Conservation (phyloP, 257 asterid genomes). For the Solanum appendiculatum region DNA sequence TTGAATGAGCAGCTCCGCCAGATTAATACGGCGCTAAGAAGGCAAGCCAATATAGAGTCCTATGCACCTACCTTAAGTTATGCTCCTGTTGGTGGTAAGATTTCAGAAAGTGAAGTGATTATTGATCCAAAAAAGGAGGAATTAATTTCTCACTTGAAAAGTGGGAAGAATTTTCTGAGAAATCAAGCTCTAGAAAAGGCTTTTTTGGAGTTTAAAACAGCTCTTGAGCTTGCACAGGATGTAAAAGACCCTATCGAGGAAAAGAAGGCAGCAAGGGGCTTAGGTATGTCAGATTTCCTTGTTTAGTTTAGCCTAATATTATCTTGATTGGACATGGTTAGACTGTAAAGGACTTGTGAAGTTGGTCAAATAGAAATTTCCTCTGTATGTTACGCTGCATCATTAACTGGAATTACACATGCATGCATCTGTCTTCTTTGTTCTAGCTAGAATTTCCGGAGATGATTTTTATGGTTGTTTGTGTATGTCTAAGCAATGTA, state of each 20-base stretch:
- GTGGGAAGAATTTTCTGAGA: conserved; percentile 73
- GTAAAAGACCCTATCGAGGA: conserved; percentile 75
- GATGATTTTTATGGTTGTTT: not conserved
- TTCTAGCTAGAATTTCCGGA: not conserved
- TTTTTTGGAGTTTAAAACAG: conserved; percentile 64
- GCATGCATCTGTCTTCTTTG: not conserved
- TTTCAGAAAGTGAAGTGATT: conserved; percentile 70
- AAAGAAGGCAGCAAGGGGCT: conserved; percentile 97
- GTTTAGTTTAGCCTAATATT: not conserved
- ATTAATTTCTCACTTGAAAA: conserved; percentile 59
- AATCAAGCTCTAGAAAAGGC: conserved; percentile 85
- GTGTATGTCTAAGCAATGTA: not conserved
- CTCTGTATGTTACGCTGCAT: not conserved
- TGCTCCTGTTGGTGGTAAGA: conserved; percentile 72
- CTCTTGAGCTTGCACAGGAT: conserved; percentile 76
- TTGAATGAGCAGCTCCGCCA: conserved; percentile 93
- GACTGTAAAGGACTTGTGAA: not conserved
- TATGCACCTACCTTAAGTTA: conserved; percentile 94
- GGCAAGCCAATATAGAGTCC: conserved; percentile 97
- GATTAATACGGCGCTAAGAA: conserved; percentile 77
- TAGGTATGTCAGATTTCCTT: conserved; percentile 40
- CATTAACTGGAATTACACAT: not conserved
- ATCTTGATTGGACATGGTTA: not conserved
- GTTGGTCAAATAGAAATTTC: not conserved
- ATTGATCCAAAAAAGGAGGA: conserved; percentile 82